Conservation (phyloP, 2,329 filamentous ascomycete genomes). For the Ciborinia camelliae region DNA sequence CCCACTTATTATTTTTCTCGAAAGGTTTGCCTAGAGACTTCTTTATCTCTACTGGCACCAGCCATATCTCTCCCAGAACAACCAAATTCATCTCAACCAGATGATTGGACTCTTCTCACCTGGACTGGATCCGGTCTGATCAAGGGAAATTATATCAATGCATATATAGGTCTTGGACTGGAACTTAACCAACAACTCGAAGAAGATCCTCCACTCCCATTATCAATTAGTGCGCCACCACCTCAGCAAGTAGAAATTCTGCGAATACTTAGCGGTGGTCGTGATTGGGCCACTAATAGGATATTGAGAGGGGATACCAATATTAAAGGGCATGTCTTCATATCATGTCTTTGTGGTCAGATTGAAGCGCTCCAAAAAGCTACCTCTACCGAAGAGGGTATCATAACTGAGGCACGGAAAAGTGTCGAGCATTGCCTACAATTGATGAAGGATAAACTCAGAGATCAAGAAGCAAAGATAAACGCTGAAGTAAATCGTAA, state of each 20-base stretch:
- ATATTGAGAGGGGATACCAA: conserved; percentile 45
- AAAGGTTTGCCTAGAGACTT: conserved; percentile 46
- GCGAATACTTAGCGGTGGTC: not conserved
- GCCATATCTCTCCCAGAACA: conserved; percentile 5
- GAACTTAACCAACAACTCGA: conserved; percentile 28
- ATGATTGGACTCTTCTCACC: conserved; percentile 9
- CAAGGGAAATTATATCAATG: not conserved
- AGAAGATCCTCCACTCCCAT: conserved; percentile 11
- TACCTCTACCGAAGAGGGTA: conserved; percentile 17
- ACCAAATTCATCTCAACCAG: not conserved
- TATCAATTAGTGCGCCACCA: not conserved
- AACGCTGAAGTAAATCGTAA: not conserved
- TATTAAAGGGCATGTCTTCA: conserved; percentile 44
- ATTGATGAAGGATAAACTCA: conserved; percentile 19
- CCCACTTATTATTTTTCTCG: conserved; percentile 50
- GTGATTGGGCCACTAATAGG: conserved; percentile 22
- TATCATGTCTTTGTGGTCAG: conserved; percentile 42
- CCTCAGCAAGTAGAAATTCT: conserved; percentile 11
- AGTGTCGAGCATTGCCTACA: conserved; percentile 26
- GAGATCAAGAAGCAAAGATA: conserved; percentile 7
- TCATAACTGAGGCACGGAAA: conserved; percentile 24
- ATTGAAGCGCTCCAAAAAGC: conserved; percentile 36
- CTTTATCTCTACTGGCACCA: conserved; percentile 27
- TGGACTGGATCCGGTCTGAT: not conserved
- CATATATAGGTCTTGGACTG: conserved; percentile 3